Percentiles rank a stretch among this genome's conserved stretches.
These are phyloP conservation scores for Aspergillus niger DNA, from an alignment of 2,329 filamentous ascomycete species.

Conservation along the genomic window DNA sequence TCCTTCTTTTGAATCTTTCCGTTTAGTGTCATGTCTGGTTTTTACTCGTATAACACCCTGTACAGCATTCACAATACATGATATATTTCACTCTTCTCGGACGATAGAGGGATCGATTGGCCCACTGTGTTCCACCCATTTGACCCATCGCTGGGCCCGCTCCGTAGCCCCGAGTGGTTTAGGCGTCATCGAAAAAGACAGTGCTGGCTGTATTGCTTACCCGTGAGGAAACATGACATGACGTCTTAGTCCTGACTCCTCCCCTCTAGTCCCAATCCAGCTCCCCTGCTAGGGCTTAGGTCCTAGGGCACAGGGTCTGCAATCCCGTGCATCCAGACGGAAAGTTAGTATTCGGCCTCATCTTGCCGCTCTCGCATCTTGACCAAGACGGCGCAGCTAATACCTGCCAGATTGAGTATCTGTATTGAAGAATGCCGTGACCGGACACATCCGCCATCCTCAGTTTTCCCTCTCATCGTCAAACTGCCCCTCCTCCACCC, in stretches of 20 bases:
- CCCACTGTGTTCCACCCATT: not conserved
- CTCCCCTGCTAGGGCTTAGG: conserved; percentile 26
- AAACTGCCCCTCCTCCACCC: not conserved
- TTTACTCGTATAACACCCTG: not conserved
- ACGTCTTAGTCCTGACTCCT: conserved; percentile 4
- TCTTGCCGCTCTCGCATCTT: not conserved
- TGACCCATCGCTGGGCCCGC: too few relatives aligned
- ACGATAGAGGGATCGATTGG: not conserved
- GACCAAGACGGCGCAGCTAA: not conserved
- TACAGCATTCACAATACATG: not conserved
- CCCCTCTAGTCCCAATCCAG: not conserved
- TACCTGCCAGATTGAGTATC: not conserved
- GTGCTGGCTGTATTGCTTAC: not conserved
- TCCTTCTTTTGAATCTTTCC: not conserved
- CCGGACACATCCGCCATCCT: not conserved
- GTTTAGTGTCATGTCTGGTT: not conserved
- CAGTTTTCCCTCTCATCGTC: not conserved
- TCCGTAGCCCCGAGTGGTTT: too few relatives aligned
- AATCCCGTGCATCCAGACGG: not conserved
- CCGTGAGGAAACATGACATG: conserved; percentile 1
- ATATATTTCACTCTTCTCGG: not conserved
- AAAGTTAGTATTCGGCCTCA: not conserved
- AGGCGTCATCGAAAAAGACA: too few relatives aligned
- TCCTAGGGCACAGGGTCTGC: conserved; percentile 25
- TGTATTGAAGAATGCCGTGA: not conserved